Evolutionary conservation across 768 basidiomycete genomes (phyloP).

Genomic region (Lactarius hatsudake): DNA sequence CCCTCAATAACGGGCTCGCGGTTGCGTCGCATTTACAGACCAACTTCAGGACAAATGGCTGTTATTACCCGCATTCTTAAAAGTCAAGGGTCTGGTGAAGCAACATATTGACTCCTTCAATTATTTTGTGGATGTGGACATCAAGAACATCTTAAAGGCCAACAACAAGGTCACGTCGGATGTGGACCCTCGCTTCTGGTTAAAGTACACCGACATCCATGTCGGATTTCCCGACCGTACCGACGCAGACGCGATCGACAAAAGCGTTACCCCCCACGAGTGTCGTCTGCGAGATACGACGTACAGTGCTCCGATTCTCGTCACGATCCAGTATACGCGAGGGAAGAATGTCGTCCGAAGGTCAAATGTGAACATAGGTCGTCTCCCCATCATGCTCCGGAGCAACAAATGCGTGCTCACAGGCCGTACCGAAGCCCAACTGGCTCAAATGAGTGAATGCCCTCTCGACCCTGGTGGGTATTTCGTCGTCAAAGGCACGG

Average conservation of each 20-base stretch:
- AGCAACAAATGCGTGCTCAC: conserved; percentile 93
- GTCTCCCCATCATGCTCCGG: conserved; percentile 93
- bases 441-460: conserved; percentile 96
- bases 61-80: conserved; percentile 90
- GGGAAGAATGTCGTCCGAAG: conserved; percentile 86
- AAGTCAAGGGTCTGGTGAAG: conserved; percentile 98
- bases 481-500: conserved; percentile 98
- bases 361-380: conserved; percentile 81
- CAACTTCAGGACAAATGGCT: conserved; percentile 92
- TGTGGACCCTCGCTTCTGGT: conserved; percentile 94
- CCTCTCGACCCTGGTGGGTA: conserved; percentile 99
- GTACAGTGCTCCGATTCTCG: conserved; percentile 89
- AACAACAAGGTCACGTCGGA: conserved; percentile 95
- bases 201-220: conserved; percentile 93
- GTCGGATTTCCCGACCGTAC: conserved; percentile 91
- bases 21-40: neutral
- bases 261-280: conserved; percentile 91
- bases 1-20: conserved; percentile 14
- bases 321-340: conserved; percentile 92
- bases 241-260: conserved; percentile 75
- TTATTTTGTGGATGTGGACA: conserved; percentile 96
- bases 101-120: conserved; percentile 99
- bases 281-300: conserved; percentile 94
- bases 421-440: conserved; percentile 68
- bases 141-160: conserved; percentile 93